phyloP scores from a whole-genome alignment of 257 asterid species.

The Penstemon eatonii region DNA sequence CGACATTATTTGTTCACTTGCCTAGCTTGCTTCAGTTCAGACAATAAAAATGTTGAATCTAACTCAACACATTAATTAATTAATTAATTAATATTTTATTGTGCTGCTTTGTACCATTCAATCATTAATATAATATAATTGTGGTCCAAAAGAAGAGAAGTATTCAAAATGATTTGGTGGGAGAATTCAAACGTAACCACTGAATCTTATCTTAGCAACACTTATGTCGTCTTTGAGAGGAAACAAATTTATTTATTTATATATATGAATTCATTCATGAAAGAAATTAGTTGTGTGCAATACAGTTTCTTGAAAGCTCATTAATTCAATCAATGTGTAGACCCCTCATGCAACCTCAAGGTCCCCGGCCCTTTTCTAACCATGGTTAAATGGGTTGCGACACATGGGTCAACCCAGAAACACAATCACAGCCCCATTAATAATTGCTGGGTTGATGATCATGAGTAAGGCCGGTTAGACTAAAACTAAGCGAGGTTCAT shows the following conservation, averaged over 20 bases:
- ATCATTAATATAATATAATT: background rate
- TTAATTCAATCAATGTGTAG: constrained; percentile 13
- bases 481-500: no score
- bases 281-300: no score
- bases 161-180: constrained; percentile 18
- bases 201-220: constrained; percentile 18
- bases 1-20: background rate
- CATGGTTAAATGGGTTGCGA: no score
- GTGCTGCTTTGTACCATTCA: constrained; percentile 22
- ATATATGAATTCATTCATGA: no score
- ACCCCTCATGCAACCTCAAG: background rate
- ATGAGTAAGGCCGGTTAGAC: no score
- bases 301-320: no score
- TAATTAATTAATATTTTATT: background rate
- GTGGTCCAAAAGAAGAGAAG: constrained; percentile 31
- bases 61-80: constrained; percentile 21
- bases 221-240: background rate
- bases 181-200: constrained; percentile 23
- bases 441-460: no score
- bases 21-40: constrained; percentile 28
- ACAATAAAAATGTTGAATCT: constrained; percentile 23
- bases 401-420: no score
- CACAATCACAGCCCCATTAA: no score
- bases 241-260: no score
- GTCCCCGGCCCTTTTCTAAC: no score